Conservation (phyloP, 2,329 filamentous ascomycete species). For the Scedosporium apiospermum region DNA sequence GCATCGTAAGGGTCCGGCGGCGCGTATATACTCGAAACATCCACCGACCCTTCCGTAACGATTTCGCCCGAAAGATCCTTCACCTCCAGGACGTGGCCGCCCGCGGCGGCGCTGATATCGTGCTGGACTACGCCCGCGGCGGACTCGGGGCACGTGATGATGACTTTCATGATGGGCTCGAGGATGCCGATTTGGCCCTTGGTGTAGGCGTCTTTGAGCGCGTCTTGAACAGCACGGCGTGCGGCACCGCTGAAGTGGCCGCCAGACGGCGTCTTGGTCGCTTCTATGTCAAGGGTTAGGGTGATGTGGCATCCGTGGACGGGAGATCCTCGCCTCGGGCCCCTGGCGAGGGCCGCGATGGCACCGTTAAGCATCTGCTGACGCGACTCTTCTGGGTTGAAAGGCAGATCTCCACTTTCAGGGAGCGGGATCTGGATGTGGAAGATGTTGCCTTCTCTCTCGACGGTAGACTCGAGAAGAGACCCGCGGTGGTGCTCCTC, state of each 20-base stretch:
- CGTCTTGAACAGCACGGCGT: conserved; percentile 54
- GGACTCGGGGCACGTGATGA: conserved; percentile 76
- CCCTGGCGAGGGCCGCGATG: conserved; percentile 73
- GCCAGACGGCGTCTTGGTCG: conserved; percentile 57
- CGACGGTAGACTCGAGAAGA: conserved; percentile 31
- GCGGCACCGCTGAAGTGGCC: conserved; percentile 57
- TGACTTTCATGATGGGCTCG: conserved; percentile 88
- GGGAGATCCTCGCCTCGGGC: conserved; percentile 71
- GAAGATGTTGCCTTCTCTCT: conserved; percentile 62
- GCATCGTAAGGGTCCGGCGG: conserved; percentile 74
- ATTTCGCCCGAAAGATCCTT: conserved; percentile 33
- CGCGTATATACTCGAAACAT: conserved; percentile 69
- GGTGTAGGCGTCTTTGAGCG: conserved; percentile 53
- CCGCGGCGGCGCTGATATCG: conserved; percentile 63
- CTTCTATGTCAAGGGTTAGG: conserved; percentile 45
- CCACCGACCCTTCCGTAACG: conserved; percentile 34
- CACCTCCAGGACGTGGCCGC: conserved; percentile 66
- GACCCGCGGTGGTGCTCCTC: conserved; percentile 27
- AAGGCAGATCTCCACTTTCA: not conserved
- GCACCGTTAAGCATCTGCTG: conserved; percentile 67
- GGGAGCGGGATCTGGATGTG: conserved; percentile 30
- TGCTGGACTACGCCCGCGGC: conserved; percentile 76
- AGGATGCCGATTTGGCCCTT: conserved; percentile 56
- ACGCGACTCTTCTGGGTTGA: conserved; percentile 32
- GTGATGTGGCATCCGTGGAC: conserved; percentile 66